A percentile compares a stretch with the other conserved stretches of the same genome.
These are phyloP conservation scores for Xerocomellus dryophilus DNA, from an alignment of 768 basidiomycete species.

Conservation along the genomic window DNA sequence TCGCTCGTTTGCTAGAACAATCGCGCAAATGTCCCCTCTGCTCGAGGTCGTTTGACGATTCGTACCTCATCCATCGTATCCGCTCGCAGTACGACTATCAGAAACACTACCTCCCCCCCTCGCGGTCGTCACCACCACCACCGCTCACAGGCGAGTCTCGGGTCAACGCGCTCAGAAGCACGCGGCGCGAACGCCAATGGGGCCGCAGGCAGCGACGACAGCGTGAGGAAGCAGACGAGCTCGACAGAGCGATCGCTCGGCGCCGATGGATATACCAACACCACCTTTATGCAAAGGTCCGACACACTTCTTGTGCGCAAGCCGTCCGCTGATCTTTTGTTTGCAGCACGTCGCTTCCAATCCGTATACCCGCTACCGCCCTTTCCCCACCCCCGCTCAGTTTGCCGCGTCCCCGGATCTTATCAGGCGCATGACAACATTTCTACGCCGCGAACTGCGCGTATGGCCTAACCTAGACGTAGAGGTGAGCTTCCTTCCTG, in stretches of 20 bases:
- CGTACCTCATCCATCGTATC: slow-evolving; percentile 74
- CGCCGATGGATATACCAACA: slow-evolving; percentile 81
- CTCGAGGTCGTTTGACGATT: slow-evolving; percentile 59
- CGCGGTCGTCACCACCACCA: slow-evolving; percentile 49
- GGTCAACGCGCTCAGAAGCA: slow-evolving; percentile 28
- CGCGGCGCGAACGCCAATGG: slow-evolving; percentile 49
- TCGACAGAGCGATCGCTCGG: slow-evolving; percentile 70
- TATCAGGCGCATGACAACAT: slow-evolving; percentile 72
- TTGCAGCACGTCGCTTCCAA: slow-evolving; percentile 91
- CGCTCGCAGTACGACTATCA: slow-evolving; percentile 78
- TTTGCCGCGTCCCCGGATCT: slow-evolving; percentile 75
- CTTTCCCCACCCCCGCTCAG: slow-evolving; percentile 83
- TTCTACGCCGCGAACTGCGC: slow-evolving; percentile 79
- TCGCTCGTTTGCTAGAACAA: slow-evolving; percentile 46
- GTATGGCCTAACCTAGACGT: slow-evolving; percentile 91
- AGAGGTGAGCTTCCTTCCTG: slow-evolving; percentile 51
- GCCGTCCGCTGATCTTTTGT: slow-evolving; percentile 3
- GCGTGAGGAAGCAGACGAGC: slow-evolving; percentile 59
- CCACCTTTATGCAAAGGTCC: slow-evolving; percentile 80
- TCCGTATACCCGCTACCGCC: slow-evolving; percentile 78
- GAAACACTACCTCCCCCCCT: slow-evolving; percentile 72
- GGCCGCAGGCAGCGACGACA: slow-evolving; percentile 50
- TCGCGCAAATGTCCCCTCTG: slow-evolving; percentile 79
- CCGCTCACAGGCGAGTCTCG: slow-evolving; percentile 30
- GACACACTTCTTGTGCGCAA: background rate